A percentile compares a stretch with the other conserved stretches of the same genome.
phyloP scores from a whole-genome alignment of 176 grass and related monocot genomes.

The Chloris gayana region DNA sequence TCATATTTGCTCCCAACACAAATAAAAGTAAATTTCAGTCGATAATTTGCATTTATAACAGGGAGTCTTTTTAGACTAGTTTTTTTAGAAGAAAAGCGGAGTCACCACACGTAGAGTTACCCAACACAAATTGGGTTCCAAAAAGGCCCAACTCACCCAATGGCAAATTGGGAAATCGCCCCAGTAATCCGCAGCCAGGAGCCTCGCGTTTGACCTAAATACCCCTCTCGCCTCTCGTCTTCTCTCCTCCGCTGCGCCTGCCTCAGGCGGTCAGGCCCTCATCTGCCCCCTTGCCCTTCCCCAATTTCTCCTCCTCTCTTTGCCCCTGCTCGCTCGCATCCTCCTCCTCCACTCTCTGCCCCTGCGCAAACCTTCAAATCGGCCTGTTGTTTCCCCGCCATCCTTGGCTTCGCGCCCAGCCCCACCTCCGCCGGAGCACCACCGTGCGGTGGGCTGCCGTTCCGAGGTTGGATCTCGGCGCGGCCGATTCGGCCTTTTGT shows the following conservation, averaged over 20 bases:
- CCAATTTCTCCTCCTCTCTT: neutral
- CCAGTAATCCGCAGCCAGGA: neutral
- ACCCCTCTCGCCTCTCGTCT: slow-evolving; percentile 38
- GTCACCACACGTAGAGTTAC: no score
- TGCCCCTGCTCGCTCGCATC: slow-evolving; percentile 35
- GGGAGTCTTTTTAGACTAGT: no score
- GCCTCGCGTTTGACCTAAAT: slow-evolving; percentile 60
- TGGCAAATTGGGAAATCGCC: slow-evolving; percentile 61
- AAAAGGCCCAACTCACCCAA: neutral
- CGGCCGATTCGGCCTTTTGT: neutral
- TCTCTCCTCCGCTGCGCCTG: neutral
- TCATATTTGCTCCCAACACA: no score
- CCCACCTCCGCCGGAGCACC: neutral
- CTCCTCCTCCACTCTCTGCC: slow-evolving; percentile 33
- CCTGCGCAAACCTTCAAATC: slow-evolving; percentile 55
- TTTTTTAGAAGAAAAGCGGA: no score
- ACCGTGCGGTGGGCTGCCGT: neutral
- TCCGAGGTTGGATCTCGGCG: neutral
- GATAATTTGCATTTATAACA: no score
- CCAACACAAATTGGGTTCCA: slow-evolving; percentile 19
- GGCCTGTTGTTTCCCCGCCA: neutral
- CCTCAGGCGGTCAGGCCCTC: no score
- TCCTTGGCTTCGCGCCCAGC: slow-evolving; percentile 33
- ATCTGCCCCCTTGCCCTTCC: no score
- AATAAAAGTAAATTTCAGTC: no score